Base-by-base conservation (phyloP, 768 basidiomycete species). In the Leccinum variicolor region DNA sequence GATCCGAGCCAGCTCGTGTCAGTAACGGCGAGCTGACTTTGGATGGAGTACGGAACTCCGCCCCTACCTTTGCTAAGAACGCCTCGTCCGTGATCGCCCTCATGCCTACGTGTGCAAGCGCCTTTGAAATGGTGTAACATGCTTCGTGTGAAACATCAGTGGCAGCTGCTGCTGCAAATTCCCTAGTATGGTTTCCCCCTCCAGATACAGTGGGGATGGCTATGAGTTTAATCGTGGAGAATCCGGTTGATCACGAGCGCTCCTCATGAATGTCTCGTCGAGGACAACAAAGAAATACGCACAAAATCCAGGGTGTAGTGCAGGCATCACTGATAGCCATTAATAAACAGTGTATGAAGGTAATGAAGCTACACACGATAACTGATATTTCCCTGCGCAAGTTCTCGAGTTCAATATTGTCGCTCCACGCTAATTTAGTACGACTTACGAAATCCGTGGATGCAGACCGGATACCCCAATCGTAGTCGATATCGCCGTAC, bases 371-470 rank as follows among this genome's bases (percentile, higher is more conserved):
- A 25, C 66, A 53, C 61, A 90, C 90, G 82, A 61, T 92, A 89
- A 5, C 84, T 86, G 25, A 92, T 76, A 66, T 91, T 90, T 25
- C 70, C 70, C 70, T 71, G 28, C 0, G 9, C 60, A 36, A 52
- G 21, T 19, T 34, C 5, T 21, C 19, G 11, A 53, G 52, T 21
- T 43, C 13, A 21, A 34, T 33, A 28, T 23, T 3, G 51, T 39
- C n/a, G 11, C 36, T 17, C 25, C 31, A 2, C 13, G 43, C 34
- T 29, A 9, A 23, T 51, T 39, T 36, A 28, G 23, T 8, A 23
- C 15, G 6, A 74, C 87, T 75, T 63, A 91, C 91, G 61, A 93
- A 92, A 68, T 92, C 91, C 3, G 91, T 92, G 5, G 89, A 92
- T 13, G 89, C 90, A 47, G 79, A 79, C 6, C 75, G 73, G 63